phyloP scores from a whole-genome alignment of 2,329 filamentous ascomycete species.

The Verticillium tricorpus region DNA sequence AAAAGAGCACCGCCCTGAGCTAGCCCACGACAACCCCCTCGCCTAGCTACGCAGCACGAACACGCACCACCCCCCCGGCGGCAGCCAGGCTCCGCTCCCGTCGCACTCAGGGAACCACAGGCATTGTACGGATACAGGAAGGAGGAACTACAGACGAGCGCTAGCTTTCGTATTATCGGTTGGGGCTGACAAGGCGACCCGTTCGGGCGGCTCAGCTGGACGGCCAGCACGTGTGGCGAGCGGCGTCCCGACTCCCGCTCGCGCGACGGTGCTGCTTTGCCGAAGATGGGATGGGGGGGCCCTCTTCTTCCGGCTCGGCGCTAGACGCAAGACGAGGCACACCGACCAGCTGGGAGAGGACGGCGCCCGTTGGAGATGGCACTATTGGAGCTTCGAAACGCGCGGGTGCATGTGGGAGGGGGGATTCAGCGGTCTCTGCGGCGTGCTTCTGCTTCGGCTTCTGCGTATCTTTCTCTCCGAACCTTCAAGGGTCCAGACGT shows the following conservation, averaged over 20 bases:
- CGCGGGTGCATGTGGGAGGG: not conserved
- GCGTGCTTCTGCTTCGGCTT: not conserved
- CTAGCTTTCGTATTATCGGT: not conserved
- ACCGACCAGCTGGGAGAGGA: not conserved
- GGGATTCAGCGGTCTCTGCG: no score
- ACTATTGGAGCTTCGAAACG: not conserved
- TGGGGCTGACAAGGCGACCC: not conserved
- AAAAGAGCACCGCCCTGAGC: not conserved
- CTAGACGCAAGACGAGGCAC: not conserved
- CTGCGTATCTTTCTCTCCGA: not conserved
- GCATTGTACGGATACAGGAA: no score
- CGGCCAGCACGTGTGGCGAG: not conserved
- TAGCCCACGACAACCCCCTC: not conserved
- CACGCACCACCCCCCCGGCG: not conserved
- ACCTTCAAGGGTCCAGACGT: not conserved
- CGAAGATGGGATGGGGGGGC: not conserved
- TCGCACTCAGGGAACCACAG: not conserved
- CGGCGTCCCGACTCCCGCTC: not conserved
- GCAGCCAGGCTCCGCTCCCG: not conserved
- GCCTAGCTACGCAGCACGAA: not conserved
- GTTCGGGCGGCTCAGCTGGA: not conserved
- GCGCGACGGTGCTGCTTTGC: not conserved
- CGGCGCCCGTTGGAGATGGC: not conserved
- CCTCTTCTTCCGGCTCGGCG: not conserved
- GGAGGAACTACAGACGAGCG: not conserved